Conservation (phyloP, 495 filamentous ascomycete genomes). For the Penicillium arizonense region DNA sequence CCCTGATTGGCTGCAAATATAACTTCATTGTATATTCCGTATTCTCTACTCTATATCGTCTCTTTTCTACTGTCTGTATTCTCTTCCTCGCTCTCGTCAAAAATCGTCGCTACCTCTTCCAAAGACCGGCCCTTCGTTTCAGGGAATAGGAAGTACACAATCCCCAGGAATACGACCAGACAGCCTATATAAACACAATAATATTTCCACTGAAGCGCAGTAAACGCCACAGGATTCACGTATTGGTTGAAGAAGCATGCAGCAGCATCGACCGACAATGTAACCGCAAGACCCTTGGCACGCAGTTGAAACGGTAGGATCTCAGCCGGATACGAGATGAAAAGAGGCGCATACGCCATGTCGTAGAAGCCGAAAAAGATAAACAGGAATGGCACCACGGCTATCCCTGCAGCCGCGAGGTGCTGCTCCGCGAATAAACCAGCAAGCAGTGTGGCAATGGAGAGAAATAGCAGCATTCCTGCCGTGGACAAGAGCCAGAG, state of each 20-base stretch:
- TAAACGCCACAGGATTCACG: conserved; percentile 59
- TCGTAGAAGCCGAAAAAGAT: conserved; percentile 56
- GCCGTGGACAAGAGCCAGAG: conserved; percentile 54
- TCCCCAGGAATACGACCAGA: conserved; percentile 51
- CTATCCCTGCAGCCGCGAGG: conserved; percentile 47
- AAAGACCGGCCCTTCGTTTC: conserved; percentile 66
- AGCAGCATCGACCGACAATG: conserved; percentile 56
- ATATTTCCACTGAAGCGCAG: conserved; percentile 52
- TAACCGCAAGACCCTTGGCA: conserved; percentile 68
- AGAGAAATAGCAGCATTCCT: conserved; percentile 55
- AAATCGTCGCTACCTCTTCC: conserved; percentile 62
- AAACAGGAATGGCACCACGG: conserved; percentile 60
- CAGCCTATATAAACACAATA: conserved; percentile 61
- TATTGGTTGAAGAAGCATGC: conserved; percentile 57
- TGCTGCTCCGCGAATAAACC: conserved; percentile 49
- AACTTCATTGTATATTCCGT: neutral
- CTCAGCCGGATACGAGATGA: conserved; percentile 65
- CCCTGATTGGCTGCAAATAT: conserved; percentile 13
- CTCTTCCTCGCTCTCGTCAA: conserved; percentile 33
- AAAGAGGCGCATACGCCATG: conserved; percentile 57
- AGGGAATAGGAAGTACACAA: conserved; percentile 66
- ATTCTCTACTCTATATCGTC: neutral
- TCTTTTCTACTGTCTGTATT: neutral
- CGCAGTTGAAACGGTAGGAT: conserved; percentile 66
- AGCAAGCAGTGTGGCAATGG: conserved; percentile 53